Evolutionary conservation across 495 filamentous ascomycete species (phyloP).

Genomic region (Podospora bellae-mahoneyi): DNA sequence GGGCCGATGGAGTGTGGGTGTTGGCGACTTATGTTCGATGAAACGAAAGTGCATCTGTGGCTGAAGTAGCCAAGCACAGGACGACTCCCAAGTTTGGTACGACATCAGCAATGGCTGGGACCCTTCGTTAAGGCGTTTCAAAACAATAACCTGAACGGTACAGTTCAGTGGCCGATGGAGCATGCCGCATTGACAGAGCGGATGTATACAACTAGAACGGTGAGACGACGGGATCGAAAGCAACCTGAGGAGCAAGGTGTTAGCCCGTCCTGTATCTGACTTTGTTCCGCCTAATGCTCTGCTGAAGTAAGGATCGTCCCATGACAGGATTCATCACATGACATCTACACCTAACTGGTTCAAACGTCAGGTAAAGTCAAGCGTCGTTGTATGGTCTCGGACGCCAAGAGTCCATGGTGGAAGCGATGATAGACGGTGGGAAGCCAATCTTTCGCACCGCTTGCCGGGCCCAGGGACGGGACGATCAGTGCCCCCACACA

Average conservation of each 20-base stretch:
- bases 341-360: not conserved
- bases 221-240: not conserved
- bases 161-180: not conserved
- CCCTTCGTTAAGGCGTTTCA: slow-evolving; percentile 7
- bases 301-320: not conserved
- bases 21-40: not conserved
- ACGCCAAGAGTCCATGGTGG: not conserved
- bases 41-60: not conserved
- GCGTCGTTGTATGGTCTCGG: not conserved
- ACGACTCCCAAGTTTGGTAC: not conserved
- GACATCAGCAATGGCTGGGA: slow-evolving; percentile 2
- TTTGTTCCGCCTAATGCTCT: no score
- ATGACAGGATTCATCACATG: not conserved
- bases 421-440: slow-evolving; percentile 1
- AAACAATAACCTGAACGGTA: not conserved
- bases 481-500: slow-evolving; percentile 31
- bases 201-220: not conserved
- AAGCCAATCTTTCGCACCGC: slow-evolving; percentile 18
- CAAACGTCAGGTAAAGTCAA: not conserved
- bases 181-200: slow-evolving; percentile 6
- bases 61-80: not conserved
- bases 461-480: slow-evolving; percentile 29
- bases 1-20: not conserved
- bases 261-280: not conserved
- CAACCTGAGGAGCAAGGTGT: not conserved